Evolutionary conservation across 2,329 filamentous ascomycete genomes (phyloP).

Genomic region (Hypoxylon sp.): DNA sequence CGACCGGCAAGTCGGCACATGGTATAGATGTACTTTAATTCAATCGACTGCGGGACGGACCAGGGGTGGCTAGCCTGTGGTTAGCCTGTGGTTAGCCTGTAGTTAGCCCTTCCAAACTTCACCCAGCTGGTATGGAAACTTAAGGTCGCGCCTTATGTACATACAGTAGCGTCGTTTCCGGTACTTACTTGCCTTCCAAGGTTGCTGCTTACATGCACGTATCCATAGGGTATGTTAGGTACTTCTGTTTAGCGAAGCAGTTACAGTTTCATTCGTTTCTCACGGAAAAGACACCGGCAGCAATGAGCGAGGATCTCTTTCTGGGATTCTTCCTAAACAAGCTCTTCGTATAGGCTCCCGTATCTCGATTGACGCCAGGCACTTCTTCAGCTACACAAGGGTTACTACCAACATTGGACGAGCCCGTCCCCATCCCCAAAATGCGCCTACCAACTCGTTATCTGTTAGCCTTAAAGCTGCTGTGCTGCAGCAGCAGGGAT

Average conservation of each 20-base stretch:
- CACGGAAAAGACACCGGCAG: background rate
- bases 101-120: slow-evolving; percentile 21
- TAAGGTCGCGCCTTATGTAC: slow-evolving; percentile 14
- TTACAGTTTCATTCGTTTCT: background rate
- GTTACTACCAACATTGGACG: background rate
- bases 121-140: slow-evolving; percentile 18
- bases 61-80: slow-evolving; percentile 16
- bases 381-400: slow-evolving; percentile 36
- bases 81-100: background rate
- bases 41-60: slow-evolving; percentile 37
- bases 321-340: slow-evolving; percentile 4
- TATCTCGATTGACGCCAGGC: slow-evolving; percentile 13
- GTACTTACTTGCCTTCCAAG: background rate
- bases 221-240: background rate
- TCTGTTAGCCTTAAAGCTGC: slow-evolving; percentile 37
- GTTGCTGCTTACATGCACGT: background rate
- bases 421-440: background rate
- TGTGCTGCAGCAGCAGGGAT: slow-evolving; percentile 48
- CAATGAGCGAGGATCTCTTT: background rate
- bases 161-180: slow-evolving; percentile 24
- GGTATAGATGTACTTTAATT: slow-evolving; percentile 8
- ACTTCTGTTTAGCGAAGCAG: background rate
- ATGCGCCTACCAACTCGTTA: slow-evolving; percentile 32
- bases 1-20: slow-evolving; percentile 44
- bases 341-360: slow-evolving; percentile 9